A percentile compares a stretch with the other conserved stretches of the same genome.
These are phyloP conservation scores for Cryptococcus sp. DNA, from an alignment of 1,284 basidiomycete species.

Conservation along the genomic window DNA sequence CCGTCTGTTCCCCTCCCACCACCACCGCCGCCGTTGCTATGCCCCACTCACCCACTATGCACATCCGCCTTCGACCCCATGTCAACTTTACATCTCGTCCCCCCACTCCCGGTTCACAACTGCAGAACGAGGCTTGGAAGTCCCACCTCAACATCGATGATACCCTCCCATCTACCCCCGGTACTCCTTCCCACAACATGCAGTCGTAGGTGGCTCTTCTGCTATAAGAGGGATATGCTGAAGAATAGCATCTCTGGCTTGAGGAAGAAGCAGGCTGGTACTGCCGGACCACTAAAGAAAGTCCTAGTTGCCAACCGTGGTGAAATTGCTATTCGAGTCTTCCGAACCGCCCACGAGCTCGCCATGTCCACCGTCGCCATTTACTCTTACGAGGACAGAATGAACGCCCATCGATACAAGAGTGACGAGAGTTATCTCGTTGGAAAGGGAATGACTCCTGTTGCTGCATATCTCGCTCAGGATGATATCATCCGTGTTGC, in stretches of 20 bases:
- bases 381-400: constrained; percentile 93
- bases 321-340: constrained; percentile 99
- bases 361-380: constrained; percentile 99
- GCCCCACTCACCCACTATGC: not conserved
- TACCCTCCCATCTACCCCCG: constrained; percentile 28
- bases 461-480: constrained; percentile 94
- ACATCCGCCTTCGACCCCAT: not conserved
- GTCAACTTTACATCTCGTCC: constrained; percentile 1
- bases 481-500: constrained; percentile 95
- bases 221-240: not conserved
- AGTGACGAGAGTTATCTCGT: constrained; percentile 99
- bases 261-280: constrained; percentile 85
- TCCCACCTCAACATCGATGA: constrained; percentile 36
- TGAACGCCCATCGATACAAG: constrained; percentile 98
- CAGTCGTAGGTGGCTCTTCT: constrained; percentile 31
- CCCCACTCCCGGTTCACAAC: constrained; percentile 6
- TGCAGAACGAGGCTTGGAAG: constrained; percentile 43
- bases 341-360: constrained; percentile 96
- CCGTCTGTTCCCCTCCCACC: not conserved
- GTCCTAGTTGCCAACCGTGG: constrained; percentile 94
- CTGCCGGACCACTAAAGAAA: constrained; percentile 84
- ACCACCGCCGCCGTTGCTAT: not conserved
- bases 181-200: constrained; percentile 18
- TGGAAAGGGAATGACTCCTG: constrained; percentile 90
- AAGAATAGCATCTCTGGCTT: constrained; percentile 79